A percentile compares a stretch with the other conserved stretches of the same genome.
phyloP scores from a whole-genome alignment of 306 rosid species.

The Rosa lucieae region DNA sequence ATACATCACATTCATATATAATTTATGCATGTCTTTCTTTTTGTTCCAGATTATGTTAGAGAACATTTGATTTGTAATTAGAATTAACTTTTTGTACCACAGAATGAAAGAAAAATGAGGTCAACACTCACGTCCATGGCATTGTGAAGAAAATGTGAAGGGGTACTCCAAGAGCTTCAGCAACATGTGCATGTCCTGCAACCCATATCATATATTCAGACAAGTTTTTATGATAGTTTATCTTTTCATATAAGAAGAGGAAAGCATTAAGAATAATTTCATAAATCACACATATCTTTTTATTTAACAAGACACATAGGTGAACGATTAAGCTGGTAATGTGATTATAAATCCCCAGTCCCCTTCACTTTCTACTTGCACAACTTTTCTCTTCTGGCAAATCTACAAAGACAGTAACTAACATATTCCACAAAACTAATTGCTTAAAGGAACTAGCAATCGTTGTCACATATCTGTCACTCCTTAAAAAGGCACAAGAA shows the following conservation, averaged over 20 bases:
- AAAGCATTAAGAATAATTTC: background rate
- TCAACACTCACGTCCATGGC: constrained; percentile 98
- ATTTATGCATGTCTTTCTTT: background rate
- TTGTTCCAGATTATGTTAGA: background rate
- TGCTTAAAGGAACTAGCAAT: background rate
- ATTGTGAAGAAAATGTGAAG: constrained; percentile 98
- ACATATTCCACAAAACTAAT: background rate
- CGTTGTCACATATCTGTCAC: background rate
- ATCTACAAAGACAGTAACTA: background rate
- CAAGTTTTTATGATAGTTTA: constrained; percentile 1
- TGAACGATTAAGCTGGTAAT: background rate
- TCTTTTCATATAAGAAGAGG: background rate
- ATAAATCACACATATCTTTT: background rate
- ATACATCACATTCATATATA: background rate
- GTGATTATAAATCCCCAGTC: background rate
- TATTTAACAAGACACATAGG: background rate
- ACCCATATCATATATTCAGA: constrained; percentile 24
- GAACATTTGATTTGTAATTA: background rate
- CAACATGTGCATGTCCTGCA: constrained; percentile 91
- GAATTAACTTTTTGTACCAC: background rate
- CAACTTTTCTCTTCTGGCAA: background rate
- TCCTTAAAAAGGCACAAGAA: background rate
- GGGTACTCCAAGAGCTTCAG: constrained; percentile 95
- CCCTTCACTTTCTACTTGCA: background rate
- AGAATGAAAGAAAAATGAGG: constrained; percentile 4